phyloP scores from a whole-genome alignment of 2,329 filamentous ascomycete genomes.

The Paecilomyces variotii region DNA sequence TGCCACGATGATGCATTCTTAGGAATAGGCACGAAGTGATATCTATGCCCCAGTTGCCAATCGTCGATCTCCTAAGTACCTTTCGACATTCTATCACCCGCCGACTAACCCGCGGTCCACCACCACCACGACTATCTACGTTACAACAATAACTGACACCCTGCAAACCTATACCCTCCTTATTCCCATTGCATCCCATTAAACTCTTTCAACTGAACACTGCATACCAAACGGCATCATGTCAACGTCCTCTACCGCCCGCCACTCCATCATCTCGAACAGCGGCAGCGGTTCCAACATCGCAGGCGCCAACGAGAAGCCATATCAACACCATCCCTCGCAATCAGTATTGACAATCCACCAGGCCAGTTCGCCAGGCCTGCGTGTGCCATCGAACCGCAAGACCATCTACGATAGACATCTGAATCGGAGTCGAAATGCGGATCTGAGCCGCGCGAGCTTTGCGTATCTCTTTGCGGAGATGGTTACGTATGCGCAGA shows the following conservation, averaged over 20 bases:
- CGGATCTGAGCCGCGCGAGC: constrained; percentile 83
- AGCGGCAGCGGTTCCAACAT: constrained; percentile 18
- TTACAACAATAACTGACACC: background rate
- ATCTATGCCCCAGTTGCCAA: background rate
- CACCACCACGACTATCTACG: background rate
- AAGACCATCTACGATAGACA: constrained; percentile 98
- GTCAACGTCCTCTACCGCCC: constrained; percentile 19
- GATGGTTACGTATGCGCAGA: constrained; percentile 93
- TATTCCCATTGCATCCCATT: background rate
- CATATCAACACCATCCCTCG: constrained; percentile 13
- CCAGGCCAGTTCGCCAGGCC: constrained; percentile 40
- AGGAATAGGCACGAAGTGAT: background rate
- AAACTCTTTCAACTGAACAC: background rate
- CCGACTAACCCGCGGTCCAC: background rate
- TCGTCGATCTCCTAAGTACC: background rate
- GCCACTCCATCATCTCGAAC: constrained; percentile 24
- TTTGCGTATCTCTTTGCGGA: constrained; percentile 95
- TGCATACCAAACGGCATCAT: constrained; percentile 10
- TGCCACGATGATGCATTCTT: background rate
- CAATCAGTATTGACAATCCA: constrained; percentile 43
- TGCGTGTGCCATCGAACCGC: constrained; percentile 83
- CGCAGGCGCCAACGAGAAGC: constrained; percentile 12
- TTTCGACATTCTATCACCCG: background rate
- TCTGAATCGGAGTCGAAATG: constrained; percentile 78
- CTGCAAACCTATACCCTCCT: background rate